Evolutionary conservation across 2,329 filamentous ascomycete species (phyloP), one percentile per base, ranked within the genome.

Genomic region (Penicillium concentricum): DNA sequence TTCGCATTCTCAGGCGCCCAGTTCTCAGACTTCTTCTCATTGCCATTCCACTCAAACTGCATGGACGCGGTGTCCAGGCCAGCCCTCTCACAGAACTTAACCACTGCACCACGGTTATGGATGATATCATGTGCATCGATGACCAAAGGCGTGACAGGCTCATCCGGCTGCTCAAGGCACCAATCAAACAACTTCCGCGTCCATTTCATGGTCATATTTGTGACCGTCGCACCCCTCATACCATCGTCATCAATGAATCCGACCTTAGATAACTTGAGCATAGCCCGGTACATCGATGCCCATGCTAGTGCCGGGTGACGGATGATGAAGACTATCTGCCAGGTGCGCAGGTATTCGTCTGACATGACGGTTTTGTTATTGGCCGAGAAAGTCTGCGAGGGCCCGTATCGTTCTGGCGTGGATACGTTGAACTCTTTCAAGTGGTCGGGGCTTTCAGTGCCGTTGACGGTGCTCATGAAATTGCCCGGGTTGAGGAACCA

Each of bases 111-210:
- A 0, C 67, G 68, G 18, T 66, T 57, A 28, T 67, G 67, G 45
- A 76, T 76, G 7, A 76, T 58, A 56, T 76, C 74, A 56, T 75
- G 67, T 9, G 73, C 72, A 47, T 76, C 74, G 0, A 74, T 55
- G 5, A 76, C 62, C 20, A 74, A 58, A 2, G 71, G 72, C 5
- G 44, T 20, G 5, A 38, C 35, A 15, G 60, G 48, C 9, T 57
- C 53, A 26, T 57, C 58, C 1, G 51, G 47, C 26, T 66, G 61
- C 34, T 65, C 62, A 4, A 59, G 53, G 52, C 66, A 72, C 63
- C 66, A 76, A 24, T 76, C 70, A 44, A 70, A 75, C 16, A 76
- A 58, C n/a, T 59, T 51, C 2, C 73, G 67, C 9, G 65, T 61
- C 65, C 67, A 74, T 22, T 56, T 48, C 38, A 73, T 46, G 4